Conservation (phyloP, 768 basidiomycete species). For the Lepiota venenata region DNA sequence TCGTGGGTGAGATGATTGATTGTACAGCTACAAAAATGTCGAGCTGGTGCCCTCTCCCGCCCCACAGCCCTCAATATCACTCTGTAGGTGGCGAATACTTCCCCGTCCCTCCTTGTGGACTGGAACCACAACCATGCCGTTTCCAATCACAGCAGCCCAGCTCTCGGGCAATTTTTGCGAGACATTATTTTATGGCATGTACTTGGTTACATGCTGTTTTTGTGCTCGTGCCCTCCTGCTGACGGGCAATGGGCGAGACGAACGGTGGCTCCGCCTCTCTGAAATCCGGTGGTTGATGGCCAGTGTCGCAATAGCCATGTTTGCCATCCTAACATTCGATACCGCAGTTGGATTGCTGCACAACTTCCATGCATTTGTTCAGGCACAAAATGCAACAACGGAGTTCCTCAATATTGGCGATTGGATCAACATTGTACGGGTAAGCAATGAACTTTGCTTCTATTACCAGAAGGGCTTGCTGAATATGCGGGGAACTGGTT, state of each 20-base stretch:
- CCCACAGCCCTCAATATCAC: not conserved
- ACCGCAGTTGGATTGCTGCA: slow-evolving; percentile 8
- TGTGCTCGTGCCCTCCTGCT: slow-evolving; percentile 2
- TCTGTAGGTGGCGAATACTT: not conserved
- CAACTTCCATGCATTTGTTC: slow-evolving; percentile 8
- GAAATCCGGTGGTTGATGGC: slow-evolving; percentile 12
- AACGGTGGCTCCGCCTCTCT: not conserved
- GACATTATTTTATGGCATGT: slow-evolving; percentile 10
- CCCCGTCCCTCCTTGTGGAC: not conserved
- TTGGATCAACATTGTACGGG: slow-evolving; percentile 10
- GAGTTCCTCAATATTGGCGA: slow-evolving; percentile 4
- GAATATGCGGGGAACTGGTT: not conserved
- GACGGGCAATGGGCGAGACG: not conserved
- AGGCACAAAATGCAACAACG: not conserved
- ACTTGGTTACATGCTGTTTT: slow-evolving; percentile 3
- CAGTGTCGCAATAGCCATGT: not conserved
- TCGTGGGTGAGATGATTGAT: no score
- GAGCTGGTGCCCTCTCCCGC: no score
- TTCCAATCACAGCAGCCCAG: slow-evolving; percentile 10
- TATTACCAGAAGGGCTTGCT: not conserved
- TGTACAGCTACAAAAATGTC: no score
- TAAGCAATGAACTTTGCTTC: not conserved
- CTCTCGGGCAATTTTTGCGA: slow-evolving; percentile 10
- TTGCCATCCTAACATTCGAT: slow-evolving; percentile 8
- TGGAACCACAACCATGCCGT: not conserved